These are phyloP conservation scores for Lactarius hengduanensis DNA, from an alignment of 768 basidiomycete species.

Conservation along the genomic window DNA sequence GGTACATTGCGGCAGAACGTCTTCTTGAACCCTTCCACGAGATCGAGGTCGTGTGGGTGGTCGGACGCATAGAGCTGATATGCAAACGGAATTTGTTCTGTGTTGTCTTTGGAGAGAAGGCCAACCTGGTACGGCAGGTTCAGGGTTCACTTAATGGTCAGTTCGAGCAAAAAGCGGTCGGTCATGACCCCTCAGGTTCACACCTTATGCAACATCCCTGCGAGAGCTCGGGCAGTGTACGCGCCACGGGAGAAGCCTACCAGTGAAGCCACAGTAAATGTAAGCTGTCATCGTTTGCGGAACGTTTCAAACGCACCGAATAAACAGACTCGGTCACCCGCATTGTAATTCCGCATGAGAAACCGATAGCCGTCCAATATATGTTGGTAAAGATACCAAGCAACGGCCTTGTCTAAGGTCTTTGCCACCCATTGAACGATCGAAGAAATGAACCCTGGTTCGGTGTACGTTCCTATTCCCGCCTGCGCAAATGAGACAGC, in stretches of 20 bases:
- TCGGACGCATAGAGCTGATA: conserved; percentile 65
- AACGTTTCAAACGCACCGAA: conserved; percentile 50
- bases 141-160: not conserved
- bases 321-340: conserved; percentile 70
- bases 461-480: conserved; percentile 34
- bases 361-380: conserved; percentile 74
- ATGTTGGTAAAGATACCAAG: conserved; percentile 72
- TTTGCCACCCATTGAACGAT: conserved; percentile 54
- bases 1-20: conserved; percentile 66
- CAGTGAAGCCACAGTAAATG: conserved; percentile 11
- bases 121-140: conserved; percentile 50
- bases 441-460: conserved; percentile 64
- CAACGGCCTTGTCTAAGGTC: conserved; percentile 63
- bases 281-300: not conserved
- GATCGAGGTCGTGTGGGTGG: conserved; percentile 39
- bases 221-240: conserved; percentile 68
- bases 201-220: conserved; percentile 66
- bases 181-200: not conserved
- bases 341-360: conserved; percentile 70
- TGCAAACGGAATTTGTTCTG: conserved; percentile 69
- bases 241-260: conserved; percentile 75
- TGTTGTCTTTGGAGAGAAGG: conserved; percentile 63
- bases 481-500: not conserved
- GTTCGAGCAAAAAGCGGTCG: not conserved
- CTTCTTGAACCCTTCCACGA: conserved; percentile 67